Evolutionary conservation across 257 asterid genomes (phyloP).

Genomic region (Primulina huaijiensis): DNA sequence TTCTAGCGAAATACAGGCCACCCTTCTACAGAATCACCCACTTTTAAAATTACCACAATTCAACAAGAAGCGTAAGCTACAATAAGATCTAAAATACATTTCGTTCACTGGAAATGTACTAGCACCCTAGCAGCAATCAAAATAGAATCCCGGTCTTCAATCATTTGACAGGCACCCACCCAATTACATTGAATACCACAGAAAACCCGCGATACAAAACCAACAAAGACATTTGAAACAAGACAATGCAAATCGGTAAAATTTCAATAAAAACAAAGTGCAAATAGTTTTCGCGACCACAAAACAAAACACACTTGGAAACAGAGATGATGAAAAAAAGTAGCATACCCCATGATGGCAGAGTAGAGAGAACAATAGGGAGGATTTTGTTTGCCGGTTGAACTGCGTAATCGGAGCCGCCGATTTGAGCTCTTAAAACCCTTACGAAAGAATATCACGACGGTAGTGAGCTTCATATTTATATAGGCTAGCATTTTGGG

Average conservation of each 20-base stretch:
- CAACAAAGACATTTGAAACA: not conserved
- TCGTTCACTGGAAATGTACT: not conserved
- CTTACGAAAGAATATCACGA: not conserved
- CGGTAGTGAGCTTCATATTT: not conserved
- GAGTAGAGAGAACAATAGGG: constrained; percentile 5
- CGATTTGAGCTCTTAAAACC: constrained; percentile 18
- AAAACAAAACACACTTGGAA: not conserved
- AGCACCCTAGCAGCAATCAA: not conserved
- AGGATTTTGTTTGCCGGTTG: not conserved
- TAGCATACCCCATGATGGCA: constrained; percentile 39
- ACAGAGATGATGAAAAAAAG: not conserved
- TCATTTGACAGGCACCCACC: not conserved
- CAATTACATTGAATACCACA: not conserved
- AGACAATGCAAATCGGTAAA: not conserved
- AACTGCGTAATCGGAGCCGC: constrained; percentile 11
- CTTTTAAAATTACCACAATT: not conserved
- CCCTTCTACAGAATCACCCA: not conserved
- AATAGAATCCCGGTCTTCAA: not conserved
- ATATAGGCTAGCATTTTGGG: not conserved
- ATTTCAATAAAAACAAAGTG: not conserved
- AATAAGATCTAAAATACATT: not conserved
- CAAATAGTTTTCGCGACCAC: not conserved
- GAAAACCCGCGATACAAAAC: not conserved
- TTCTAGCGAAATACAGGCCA: not conserved
- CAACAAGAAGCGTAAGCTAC: not conserved